These are phyloP conservation scores for Euphorbia corollata DNA, from an alignment of 441 rosid species.

Conservation along the genomic window DNA sequence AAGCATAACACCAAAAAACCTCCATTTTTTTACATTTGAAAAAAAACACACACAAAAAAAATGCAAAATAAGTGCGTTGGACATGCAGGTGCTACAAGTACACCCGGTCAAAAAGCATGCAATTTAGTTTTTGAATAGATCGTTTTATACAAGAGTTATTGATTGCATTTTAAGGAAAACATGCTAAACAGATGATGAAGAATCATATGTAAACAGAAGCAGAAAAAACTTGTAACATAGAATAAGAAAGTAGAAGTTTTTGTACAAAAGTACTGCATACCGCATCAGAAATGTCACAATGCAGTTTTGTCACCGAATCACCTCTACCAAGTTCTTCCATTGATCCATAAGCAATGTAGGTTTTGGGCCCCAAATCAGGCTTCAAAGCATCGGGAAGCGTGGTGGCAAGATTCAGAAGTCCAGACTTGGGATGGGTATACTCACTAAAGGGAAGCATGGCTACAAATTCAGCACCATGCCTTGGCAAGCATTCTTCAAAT, in stretches of 20 bases:
- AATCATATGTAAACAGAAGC: neutral
- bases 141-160: neutral
- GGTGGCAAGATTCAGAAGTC: constrained; percentile 57
- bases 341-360: constrained; percentile 75
- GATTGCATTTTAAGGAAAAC: neutral
- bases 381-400: constrained; percentile 44
- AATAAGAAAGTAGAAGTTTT: constrained; percentile 8
- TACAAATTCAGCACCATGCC: constrained; percentile 65
- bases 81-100: neutral
- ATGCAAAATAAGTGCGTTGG: neutral
- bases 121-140: neutral
- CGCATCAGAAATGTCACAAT: constrained; percentile 93
- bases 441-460: constrained; percentile 64
- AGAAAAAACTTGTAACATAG: neutral
- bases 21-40: neutral
- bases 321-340: constrained; percentile 78
- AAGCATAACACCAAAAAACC: neutral
- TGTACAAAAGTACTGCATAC: constrained; percentile 29
- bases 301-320: constrained; percentile 87
- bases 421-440: constrained; percentile 60
- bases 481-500: constrained; percentile 59
- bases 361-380: constrained; percentile 93
- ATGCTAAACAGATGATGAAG: neutral
- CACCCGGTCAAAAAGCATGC: neutral
- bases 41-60: neutral